Evolutionary conservation across 352 stramenopile genomes (phyloP).

Genomic region (Thalassiosira hispida): DNA sequence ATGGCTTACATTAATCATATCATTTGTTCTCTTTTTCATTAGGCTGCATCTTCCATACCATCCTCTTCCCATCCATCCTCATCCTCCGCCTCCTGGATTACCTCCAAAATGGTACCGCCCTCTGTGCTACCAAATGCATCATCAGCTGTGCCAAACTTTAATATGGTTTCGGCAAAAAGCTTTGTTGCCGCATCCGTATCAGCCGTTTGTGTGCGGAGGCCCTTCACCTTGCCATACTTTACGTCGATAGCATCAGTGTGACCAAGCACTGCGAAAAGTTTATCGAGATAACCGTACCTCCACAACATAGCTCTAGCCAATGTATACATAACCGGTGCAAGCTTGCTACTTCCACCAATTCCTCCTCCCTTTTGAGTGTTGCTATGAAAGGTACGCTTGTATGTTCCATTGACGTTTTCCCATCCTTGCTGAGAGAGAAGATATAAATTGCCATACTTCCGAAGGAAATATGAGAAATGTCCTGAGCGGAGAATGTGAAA

Average conservation of each 20-base stretch:
- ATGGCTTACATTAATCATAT: background rate
- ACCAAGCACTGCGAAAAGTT: background rate
- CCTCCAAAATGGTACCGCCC: background rate
- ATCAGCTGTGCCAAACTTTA: background rate
- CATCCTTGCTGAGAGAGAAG: constrained; percentile 16
- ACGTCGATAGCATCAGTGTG: background rate
- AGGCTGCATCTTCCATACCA: background rate
- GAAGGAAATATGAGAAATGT: constrained; percentile 5
- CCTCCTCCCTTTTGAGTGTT: constrained; percentile 22
- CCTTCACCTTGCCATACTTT: background rate
- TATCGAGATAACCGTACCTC: constrained; percentile 1
- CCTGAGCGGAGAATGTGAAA: constrained; percentile 18
- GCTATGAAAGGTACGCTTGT: constrained; percentile 12
- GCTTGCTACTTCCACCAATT: background rate
- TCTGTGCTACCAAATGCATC: background rate
- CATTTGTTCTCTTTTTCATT: too few relatives aligned
- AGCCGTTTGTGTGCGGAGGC: background rate
- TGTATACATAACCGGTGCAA: constrained; percentile 9
- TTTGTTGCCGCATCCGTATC: background rate
- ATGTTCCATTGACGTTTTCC: constrained; percentile 18
- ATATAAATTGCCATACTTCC: constrained; percentile 15
- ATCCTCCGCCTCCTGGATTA: background rate
- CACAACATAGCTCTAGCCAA: background rate
- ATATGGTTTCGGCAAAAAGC: background rate
- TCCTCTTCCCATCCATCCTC: background rate